Evolutionary conservation across 192 early-diverging fungal genomes (phyloP).

Genomic region (Coemansia sp.): DNA sequence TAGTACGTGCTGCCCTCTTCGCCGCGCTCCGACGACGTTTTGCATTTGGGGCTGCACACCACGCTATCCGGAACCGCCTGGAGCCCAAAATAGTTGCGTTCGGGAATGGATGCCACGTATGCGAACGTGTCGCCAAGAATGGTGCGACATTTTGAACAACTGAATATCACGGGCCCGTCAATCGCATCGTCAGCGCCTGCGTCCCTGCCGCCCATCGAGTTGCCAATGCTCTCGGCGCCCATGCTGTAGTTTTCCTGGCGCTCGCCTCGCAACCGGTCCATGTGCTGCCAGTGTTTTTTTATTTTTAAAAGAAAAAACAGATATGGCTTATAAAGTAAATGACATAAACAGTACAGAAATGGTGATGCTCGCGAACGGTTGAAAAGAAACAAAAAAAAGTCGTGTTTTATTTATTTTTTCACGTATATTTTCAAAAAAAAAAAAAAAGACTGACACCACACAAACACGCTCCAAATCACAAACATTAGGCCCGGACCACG

Average conservation of each 20-base stretch:
- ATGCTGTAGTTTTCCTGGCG: slow-evolving; percentile 13
- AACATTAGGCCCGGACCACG: background rate
- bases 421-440: background rate
- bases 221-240: slow-evolving; percentile 16
- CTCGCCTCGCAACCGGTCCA: slow-evolving; percentile 27
- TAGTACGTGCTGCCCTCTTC: slow-evolving; percentile 40
- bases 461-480: background rate
- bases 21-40: slow-evolving; percentile 23
- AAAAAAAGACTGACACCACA: background rate
- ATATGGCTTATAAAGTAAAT: background rate
- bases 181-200: slow-evolving; percentile 31
- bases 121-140: slow-evolving; percentile 52
- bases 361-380: background rate
- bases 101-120: slow-evolving; percentile 43
- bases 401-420: background rate
- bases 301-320: too few species aligned
- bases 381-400: background rate
- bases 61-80: slow-evolving; percentile 42
- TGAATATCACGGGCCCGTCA: slow-evolving; percentile 46
- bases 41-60: slow-evolving; percentile 17
- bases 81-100: slow-evolving; percentile 43
- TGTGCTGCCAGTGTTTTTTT: background rate
- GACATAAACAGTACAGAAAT: background rate
- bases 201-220: slow-evolving; percentile 5
- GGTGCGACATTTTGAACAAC: slow-evolving; percentile 50